Evolutionary conservation across 116 monocot genomes (phyloP), one percentile per base, ranked within the genome.

Genomic region (Phalaenopsis hybrid): DNA sequence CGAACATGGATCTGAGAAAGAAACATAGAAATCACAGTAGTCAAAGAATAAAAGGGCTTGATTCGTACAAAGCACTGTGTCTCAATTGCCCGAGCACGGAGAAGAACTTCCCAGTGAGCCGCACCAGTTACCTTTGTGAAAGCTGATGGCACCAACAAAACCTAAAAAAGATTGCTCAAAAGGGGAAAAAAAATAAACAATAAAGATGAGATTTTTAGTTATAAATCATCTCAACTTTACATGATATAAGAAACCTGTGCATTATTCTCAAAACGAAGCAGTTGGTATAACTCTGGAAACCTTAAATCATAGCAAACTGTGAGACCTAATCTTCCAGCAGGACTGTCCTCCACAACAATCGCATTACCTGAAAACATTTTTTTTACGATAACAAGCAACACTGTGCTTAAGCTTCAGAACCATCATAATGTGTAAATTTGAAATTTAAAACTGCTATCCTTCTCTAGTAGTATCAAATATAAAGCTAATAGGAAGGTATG

Each of bases 91-190:
- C 96, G 92, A 81, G 92, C 87, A 77, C 94, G 91, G 50, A 96
- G 92, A 85, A 96, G 90, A 85, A 94, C 84, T 75, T 97, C 97
- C 97, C 97, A 97, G 44, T 94, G 97, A 75, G 97, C 97, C 83
- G 91, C 87, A 46, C 94, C 97, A 44, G 92, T 97, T 78, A 93
- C 83, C 72, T 87, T 94, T 4, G 97, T 97, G 83, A 97, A 97
- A 81, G 97, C 94, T 57, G 94, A 83, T 59, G 92, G 94, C 67
- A 92, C 97, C 84, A 97, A 82, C 84, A 97, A 85, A 83, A 96
- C 86, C 96, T 96, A 85, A 65, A 79, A 70, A 75, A 43, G 48
- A 52, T 73, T 77, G 16, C 8, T 72, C 20, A 44, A 41, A 49
- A 4, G 52, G 25, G 68, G 11, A 5, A 11, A n/a, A 28, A 31